Percentiles rank a stretch among this genome's conserved stretches.
phyloP scores from a whole-genome alignment of 2,329 filamentous ascomycete species.

The Thyridium curvatum region DNA sequence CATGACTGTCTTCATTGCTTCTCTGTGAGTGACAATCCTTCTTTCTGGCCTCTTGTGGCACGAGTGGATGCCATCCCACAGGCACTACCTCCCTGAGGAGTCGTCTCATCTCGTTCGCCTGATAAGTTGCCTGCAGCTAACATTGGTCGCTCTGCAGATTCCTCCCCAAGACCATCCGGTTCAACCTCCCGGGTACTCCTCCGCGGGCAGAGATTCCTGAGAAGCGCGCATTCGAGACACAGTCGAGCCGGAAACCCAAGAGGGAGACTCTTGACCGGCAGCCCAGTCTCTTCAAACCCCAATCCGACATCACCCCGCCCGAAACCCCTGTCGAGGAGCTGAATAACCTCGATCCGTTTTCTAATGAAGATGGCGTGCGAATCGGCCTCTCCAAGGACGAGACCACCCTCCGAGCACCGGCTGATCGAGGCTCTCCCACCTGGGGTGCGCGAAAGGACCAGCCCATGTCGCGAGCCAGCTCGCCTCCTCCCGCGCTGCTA shows the following conservation, averaged over 20 bases:
- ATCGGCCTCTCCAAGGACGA: constrained; percentile 43
- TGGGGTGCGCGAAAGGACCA: constrained; percentile 76
- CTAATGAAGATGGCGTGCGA: constrained; percentile 51
- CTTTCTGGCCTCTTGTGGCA: constrained; percentile 4
- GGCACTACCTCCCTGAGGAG: constrained; percentile 3
- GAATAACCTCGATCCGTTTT: constrained; percentile 40
- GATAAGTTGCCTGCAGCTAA: constrained; percentile 4
- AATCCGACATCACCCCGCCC: constrained; percentile 45
- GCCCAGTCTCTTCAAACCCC: constrained; percentile 47
- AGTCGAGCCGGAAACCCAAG: constrained; percentile 10
- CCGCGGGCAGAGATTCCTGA: constrained; percentile 26
- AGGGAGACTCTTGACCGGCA: constrained; percentile 26
- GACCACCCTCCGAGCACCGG: constrained; percentile 45
- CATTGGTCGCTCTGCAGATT: constrained; percentile 55
- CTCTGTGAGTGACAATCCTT: constrained; percentile 24
- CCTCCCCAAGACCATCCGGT: constrained; percentile 87
- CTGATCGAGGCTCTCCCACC: constrained; percentile 67
- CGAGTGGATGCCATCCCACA: too few species aligned
- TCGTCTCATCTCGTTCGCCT: constrained; percentile 1
- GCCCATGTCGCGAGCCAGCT: constrained; percentile 67
- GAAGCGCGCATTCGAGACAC: constrained; percentile 14
- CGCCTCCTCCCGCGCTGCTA: constrained; percentile 71
- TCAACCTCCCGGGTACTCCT: constrained; percentile 58
- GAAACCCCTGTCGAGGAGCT: constrained; percentile 47
- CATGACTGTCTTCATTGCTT: constrained; percentile 46